These are phyloP conservation scores for Arachnopeziza araneosa DNA, from an alignment of 2,329 filamentous ascomycete genomes.

Conservation along the genomic window DNA sequence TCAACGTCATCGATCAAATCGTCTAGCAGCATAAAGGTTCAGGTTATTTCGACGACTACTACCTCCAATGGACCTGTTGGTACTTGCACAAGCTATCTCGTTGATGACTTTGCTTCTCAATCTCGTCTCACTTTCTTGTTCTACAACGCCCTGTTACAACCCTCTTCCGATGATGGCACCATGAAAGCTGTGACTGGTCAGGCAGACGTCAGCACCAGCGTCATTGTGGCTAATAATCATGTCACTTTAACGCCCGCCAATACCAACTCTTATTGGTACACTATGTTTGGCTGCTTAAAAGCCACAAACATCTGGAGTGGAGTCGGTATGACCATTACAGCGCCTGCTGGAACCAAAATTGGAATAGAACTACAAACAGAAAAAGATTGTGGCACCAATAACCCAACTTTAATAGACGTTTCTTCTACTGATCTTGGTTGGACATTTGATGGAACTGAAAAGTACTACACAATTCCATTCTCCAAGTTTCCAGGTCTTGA, in stretches of 20 bases:
- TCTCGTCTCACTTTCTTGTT: slow-evolving; percentile 55
- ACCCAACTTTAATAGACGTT: slow-evolving; percentile 20
- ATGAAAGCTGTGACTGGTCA: slow-evolving; percentile 34
- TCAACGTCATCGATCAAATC: slow-evolving; percentile 1
- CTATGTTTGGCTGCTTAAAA: slow-evolving; percentile 49
- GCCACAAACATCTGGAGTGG: slow-evolving; percentile 44
- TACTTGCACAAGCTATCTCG: slow-evolving; percentile 39
- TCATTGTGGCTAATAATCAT: slow-evolving; percentile 46
- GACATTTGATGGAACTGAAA: slow-evolving; percentile 54
- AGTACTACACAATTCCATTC: slow-evolving; percentile 53
- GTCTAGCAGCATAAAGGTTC: neutral
- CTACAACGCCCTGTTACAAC: slow-evolving; percentile 52
- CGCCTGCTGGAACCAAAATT: slow-evolving; percentile 45
- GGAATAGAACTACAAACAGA: slow-evolving; percentile 46
- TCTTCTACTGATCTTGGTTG: slow-evolving; percentile 47
- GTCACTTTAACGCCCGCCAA: slow-evolving; percentile 45
- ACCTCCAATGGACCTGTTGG: slow-evolving; percentile 8
- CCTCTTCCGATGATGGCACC: slow-evolving; percentile 51
- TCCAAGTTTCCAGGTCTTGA: slow-evolving; percentile 46
- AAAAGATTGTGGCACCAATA: slow-evolving; percentile 34
- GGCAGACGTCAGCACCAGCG: slow-evolving; percentile 34
- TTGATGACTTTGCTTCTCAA: slow-evolving; percentile 58
- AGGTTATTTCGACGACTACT: neutral
- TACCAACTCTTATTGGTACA: slow-evolving; percentile 51
- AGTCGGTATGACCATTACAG: slow-evolving; percentile 50